Base-by-base conservation (phyloP, 148 eudicot genomes). In the Nyssa sinensis region DNA sequence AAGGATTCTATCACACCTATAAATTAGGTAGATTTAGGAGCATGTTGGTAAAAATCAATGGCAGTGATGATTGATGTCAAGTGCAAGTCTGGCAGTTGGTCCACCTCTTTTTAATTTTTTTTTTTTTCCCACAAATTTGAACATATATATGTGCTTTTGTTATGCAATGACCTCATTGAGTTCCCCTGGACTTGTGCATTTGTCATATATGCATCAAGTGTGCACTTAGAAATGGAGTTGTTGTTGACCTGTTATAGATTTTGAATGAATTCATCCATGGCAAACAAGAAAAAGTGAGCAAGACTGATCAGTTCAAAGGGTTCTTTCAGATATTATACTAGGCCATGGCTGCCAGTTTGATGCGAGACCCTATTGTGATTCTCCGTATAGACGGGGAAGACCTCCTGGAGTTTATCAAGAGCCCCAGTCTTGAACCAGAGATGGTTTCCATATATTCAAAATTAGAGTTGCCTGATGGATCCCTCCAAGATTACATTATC, bases 281-380 rank as follows among this genome's bases (percentile, higher is more conserved):
- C 66, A 92, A 77, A 60, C 86, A 87, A 78, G 88, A 84, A 64
- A 86, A 87, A 81, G 94, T 92, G 81, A 90, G 89, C 89, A 92
- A 92, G 84, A 82, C 80, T 0, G 90, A 88, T n/a, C n/a, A n/a
- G 75, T 92, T 94, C 81, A 87, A 92, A 81, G 86, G 72, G 98
- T 94, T 51, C 82, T 92, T 28, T 92, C 97, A 29, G 98, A 94
- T 79, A 84, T 94, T 74, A 76, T 94, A 23, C 13, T 92, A 78
- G 97, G 98, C 83, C n/a, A 94, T 94, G 96, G 98, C 98, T 64
- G 89, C 91, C 32, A 97, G 98, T 24, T 72, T 94, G 32, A 90
- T 90, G 81, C 86, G 98, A 7, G 96, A 94, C 65, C 96, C 98
- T 2, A 84, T 94, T 67, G 90, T 94, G 66, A 92, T 94, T 70